Conservation (phyloP, 805 yeast species). For the Ogataea ganodermae region DNA sequence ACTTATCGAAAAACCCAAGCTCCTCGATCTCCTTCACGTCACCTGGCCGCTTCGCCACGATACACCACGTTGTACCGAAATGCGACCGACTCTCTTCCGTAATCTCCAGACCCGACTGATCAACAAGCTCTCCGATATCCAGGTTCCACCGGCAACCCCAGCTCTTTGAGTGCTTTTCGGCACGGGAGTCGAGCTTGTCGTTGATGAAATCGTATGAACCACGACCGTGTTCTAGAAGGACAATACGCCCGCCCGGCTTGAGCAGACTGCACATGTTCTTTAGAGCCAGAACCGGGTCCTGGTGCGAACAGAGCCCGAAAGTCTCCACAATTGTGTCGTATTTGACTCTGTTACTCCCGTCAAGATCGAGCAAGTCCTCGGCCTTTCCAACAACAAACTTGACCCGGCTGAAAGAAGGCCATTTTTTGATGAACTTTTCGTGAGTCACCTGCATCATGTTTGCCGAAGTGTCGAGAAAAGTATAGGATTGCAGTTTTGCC, state of each 20-base stretch:
- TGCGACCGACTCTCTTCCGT: slow-evolving; percentile 80
- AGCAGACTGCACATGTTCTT: slow-evolving; percentile 69
- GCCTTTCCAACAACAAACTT: slow-evolving; percentile 92
- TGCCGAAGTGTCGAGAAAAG: slow-evolving; percentile 81
- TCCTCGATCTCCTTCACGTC: slow-evolving; percentile 54
- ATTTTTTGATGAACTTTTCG: slow-evolving; percentile 66
- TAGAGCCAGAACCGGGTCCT: slow-evolving; percentile 85
- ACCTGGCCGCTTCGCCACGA: slow-evolving; percentile 73
- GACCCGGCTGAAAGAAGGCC: slow-evolving; percentile 68
- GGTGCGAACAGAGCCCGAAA: slow-evolving; percentile 94
- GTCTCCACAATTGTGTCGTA: slow-evolving; percentile 94
- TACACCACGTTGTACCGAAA: slow-evolving; percentile 90
- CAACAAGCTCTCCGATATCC: slow-evolving; percentile 86
- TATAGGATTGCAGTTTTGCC: slow-evolving; percentile 63
- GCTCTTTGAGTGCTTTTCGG: slow-evolving; percentile 76
- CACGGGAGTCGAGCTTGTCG: slow-evolving; percentile 75
- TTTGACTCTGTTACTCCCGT: slow-evolving; percentile 43
- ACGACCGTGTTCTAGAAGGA: slow-evolving; percentile 90
- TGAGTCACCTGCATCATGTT: slow-evolving; percentile 84
- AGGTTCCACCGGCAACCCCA: slow-evolving; percentile 99
- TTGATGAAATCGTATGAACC: slow-evolving; percentile 79
- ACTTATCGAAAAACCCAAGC: slow-evolving; percentile 52
- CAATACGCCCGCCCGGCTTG: slow-evolving; percentile 87
- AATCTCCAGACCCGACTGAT: slow-evolving; percentile 79
- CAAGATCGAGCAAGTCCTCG: slow-evolving; percentile 66